Base-by-base conservation (phyloP, 1,284 basidiomycete species). In the Heliocybe sulcata region DNA sequence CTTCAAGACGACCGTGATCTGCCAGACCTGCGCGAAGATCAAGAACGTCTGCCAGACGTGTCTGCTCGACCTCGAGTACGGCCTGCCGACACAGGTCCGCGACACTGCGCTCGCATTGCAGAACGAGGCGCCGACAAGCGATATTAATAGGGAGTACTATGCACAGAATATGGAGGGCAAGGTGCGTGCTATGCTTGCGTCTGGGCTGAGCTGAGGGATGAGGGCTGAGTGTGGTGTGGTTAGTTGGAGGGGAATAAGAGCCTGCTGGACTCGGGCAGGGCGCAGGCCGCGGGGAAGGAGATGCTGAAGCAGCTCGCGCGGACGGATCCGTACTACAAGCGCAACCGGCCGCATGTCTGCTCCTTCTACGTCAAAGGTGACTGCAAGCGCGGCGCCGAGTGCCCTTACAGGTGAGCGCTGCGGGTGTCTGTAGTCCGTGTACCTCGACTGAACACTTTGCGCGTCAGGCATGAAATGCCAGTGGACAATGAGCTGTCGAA, bases 11-110 rank as follows among this genome's bases (percentile, higher is more conserved):
- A 99, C 97, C 3, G 96, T 98, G 59, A 88, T 99, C 61, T 99
- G 97, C 73, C 94, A 97, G 68, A 98, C 97, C 0, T 99, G 97
- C 65, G 92, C 96, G 35, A 99, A 98, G 77, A 89, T 98, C 64
- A 98, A 98, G 79, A 98, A 99, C 65, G 92, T 97, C 45, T 99
- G 97, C 74, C 97, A 99, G 74, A 98, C 95, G 0, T 99, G 97
- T 70, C 77, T 99, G 26, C 77, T 99, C 33, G 97, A 99, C 68
- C 80, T 96, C 57, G 94, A 98, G 70, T 99, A 94, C 64, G 93
- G 93, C 16, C 74, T 99, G 48, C 97, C 97, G 1, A 95, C 94
- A 0, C 97, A 99, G 77, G 95, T 99, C 14, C 80, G 97, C 57
- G 97, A 99, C 69, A 96, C 95, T 0, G 97, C 97, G 6, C 72